Percentiles rank a stretch among this genome's conserved stretches.
Conservation (phyloP, 2,329 filamentous ascomycete genomes). For the Aspergillus nomiae region DNA sequence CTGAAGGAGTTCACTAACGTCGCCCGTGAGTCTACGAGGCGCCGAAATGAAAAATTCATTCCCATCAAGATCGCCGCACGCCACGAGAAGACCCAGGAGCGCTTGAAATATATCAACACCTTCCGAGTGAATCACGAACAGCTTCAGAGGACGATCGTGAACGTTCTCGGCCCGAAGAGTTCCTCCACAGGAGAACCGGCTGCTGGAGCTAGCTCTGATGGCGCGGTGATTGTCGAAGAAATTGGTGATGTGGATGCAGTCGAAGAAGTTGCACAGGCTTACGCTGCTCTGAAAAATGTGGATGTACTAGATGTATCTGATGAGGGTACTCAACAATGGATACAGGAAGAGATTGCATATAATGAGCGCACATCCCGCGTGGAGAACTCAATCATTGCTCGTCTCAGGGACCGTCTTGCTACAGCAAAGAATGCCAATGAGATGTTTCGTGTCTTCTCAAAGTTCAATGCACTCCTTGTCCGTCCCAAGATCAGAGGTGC, state of each 20-base stretch:
- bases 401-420: constrained; percentile 85
- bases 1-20: constrained; percentile 98
- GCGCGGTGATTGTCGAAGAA: constrained; percentile 78
- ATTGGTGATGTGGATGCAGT: constrained; percentile 97
- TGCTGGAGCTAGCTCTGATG: constrained; percentile 51
- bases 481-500: constrained; percentile 98
- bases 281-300: constrained; percentile 89
- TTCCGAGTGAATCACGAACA: constrained; percentile 98
- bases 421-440: constrained; percentile 97
- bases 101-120: constrained; percentile 88
- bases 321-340: constrained; percentile 89
- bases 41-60: constrained; percentile 96
- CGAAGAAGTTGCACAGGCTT: constrained; percentile 92
- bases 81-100: constrained; percentile 84
- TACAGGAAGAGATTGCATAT: constrained; percentile 91
- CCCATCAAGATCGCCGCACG: constrained; percentile 92
- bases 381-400: constrained; percentile 97
- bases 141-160: constrained; percentile 91
- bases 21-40: constrained; percentile 88
- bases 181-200: constrained; percentile 56
- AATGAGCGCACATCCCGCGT: constrained; percentile 96
- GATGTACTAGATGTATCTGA: constrained; percentile 90
- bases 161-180: constrained; percentile 81
- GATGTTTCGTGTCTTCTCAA: constrained; percentile 99
- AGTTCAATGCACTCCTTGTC: constrained; percentile 98